phyloP scores from a whole-genome alignment of 2,329 filamentous ascomycete species.

The Hymenotorrendiella dingleyae region DNA sequence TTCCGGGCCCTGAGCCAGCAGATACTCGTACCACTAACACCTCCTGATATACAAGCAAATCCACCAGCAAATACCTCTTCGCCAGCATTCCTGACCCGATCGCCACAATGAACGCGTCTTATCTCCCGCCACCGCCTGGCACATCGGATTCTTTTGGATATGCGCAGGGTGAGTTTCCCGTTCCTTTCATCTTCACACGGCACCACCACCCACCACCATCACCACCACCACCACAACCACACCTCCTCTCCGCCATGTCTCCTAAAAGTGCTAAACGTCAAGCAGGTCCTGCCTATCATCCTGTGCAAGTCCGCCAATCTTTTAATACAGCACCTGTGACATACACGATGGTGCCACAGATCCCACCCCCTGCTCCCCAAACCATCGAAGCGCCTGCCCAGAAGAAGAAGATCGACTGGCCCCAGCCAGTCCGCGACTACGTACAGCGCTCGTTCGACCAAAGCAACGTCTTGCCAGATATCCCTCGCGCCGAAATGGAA shows the following conservation, averaged over 20 bases:
- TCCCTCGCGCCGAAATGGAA: conserved; percentile 68
- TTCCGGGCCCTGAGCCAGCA: conserved; percentile 8
- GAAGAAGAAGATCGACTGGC: conserved; percentile 64
- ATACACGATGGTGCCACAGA: conserved; percentile 28
- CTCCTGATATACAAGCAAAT: conserved; percentile 13
- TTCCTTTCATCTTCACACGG: neutral
- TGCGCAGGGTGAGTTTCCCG: conserved; percentile 23
- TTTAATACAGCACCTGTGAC: conserved; percentile 31
- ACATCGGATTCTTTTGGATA: conserved; percentile 30
- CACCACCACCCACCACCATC: neutral
- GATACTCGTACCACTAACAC: conserved; percentile 23
- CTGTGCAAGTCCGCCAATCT: conserved; percentile 37
- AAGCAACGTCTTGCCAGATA: conserved; percentile 58
- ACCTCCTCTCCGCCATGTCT: conserved; percentile 4
- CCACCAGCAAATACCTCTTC: neutral
- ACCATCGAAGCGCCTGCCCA: conserved; percentile 34
- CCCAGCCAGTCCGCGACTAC: conserved; percentile 75
- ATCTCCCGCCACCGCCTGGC: conserved; percentile 35
- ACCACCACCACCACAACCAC: neutral
- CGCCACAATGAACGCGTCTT: conserved; percentile 28
- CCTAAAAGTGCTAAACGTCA: conserved; percentile 25
- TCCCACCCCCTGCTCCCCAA: conserved; percentile 30
- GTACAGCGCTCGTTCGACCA: conserved; percentile 83
- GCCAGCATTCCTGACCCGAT: conserved; percentile 13
- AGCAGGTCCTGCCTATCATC: conserved; percentile 38